Evolutionary conservation across 169 alveolate genomes (phyloP).

Genomic region (Theileria orientalis): DNA sequence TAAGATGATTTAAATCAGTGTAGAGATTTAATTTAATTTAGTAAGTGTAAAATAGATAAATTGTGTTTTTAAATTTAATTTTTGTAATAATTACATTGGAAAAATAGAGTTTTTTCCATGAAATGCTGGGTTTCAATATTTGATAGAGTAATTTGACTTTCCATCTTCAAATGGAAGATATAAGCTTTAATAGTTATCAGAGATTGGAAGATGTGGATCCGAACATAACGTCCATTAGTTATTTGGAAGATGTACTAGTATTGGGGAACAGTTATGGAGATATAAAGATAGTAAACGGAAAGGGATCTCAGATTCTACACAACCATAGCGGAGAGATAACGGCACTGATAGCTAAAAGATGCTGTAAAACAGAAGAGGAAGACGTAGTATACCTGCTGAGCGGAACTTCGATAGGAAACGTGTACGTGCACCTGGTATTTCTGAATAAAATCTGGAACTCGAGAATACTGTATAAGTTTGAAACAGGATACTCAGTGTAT

Average conservation of each 20-base stretch:
- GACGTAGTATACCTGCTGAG: slow-evolving; percentile 10
- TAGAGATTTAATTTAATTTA: too few relatives aligned
- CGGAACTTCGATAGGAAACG: slow-evolving; percentile 41
- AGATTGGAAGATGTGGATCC: slow-evolving; percentile 15
- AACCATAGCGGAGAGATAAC: slow-evolving; percentile 23
- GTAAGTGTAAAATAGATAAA: too few relatives aligned
- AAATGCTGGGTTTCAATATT: too few relatives aligned
- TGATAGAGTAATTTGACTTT: too few relatives aligned
- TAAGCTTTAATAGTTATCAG: slow-evolving; percentile 7
- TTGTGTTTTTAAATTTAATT: too few relatives aligned
- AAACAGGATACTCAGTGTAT: slow-evolving; percentile 6
- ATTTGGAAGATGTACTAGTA: slow-evolving; percentile 12
- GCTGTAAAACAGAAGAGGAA: neutral
- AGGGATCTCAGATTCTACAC: neutral
- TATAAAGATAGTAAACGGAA: neutral
- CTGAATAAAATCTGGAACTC: slow-evolving; percentile 1
- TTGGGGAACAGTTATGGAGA: slow-evolving; percentile 43
- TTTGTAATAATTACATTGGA: too few relatives aligned
- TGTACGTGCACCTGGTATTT: slow-evolving; percentile 42
- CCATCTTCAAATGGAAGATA: neutral
- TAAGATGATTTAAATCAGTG: too few relatives aligned
- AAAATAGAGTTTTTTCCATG: too few relatives aligned
- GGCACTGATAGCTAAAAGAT: slow-evolving; percentile 10
- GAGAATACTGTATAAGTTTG: slow-evolving; percentile 23
- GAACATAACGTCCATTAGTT: slow-evolving; percentile 23